Base-by-base conservation (phyloP, 202 grass and related monocot genomes). In the Schoenoplectus triqueter region DNA sequence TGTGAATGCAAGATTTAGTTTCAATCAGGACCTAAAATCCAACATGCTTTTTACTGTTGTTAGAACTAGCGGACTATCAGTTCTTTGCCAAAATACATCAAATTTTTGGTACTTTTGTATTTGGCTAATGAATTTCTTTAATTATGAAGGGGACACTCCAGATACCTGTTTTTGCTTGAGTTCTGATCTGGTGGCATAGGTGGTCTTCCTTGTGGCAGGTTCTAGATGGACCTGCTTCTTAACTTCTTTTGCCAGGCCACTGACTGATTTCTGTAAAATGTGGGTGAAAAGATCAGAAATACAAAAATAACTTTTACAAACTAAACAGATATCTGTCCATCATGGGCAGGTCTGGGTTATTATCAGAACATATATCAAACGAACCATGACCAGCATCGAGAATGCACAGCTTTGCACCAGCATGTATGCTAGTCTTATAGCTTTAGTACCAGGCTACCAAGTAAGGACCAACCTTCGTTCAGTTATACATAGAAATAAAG, bases 211-310 rank as follows among this genome's bases (percentile, higher is more conserved):
- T 64, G 59, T 65, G 70, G 54, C n/a, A 18, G 83, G 69, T 75
- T 76, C 47, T 2, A 39, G 15, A 66, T 49, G 64, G 17, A 64
- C 56, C 57, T 47, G 66, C 44, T 77, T 54, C 40, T 31, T 69
- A 39, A 57, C 56, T 78, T 50, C 70, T 51, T 85, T 77, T 51
- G 70, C 55, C 69, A 55, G 40, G 0, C 42, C 62, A n/a, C 39
- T 6, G n/a, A 21, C 73, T 80, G 73, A 42, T 55, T 69, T 86
- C 84, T 86, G 73, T 18, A 85, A 61, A 77, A 79, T 79, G 62
- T 10, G 15, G 22, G 15, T 45, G 7, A 52, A 52, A 79, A 44
- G 31, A 10, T 79, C 62, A 44, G 55, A 45, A 2, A 31, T 31
- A 31, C 31, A 31, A 31, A 60, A 61, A 61, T 10, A 44, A 4